These are phyloP conservation scores for Dactylellina parvicollis DNA, from an alignment of 2,329 filamentous ascomycete species.

Conservation along the genomic window DNA sequence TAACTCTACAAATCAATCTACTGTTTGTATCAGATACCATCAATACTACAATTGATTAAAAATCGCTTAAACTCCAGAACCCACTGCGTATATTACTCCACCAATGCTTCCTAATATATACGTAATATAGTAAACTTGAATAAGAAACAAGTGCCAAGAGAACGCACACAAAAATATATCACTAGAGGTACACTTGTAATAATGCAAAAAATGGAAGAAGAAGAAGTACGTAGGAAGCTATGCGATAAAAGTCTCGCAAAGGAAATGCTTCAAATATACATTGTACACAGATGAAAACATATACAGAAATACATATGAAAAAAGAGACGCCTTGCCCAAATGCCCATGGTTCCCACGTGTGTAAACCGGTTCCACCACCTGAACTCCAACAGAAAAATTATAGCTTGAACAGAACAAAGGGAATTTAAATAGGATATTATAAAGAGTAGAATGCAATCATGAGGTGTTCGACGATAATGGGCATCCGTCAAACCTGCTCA, in stretches of 20 bases:
- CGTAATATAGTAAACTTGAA: conserved; percentile 4
- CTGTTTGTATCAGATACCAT: too few species aligned
- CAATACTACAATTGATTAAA: too few species aligned
- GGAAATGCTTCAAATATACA: conserved; percentile 9
- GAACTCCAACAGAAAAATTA: conserved; percentile 38
- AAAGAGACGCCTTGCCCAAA: conserved; percentile 51
- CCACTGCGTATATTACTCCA: too few species aligned
- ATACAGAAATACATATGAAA: not conserved
- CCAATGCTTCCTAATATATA: conserved; percentile 5
- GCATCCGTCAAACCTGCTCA: too few species aligned
- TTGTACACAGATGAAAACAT: not conserved
- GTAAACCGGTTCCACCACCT: conserved; percentile 14
- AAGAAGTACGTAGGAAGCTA: conserved; percentile 8
- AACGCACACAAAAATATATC: conserved; percentile 11
- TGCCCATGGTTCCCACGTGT: conserved; percentile 33
- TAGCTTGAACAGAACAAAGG: conserved; percentile 1
- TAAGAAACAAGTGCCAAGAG: not conserved
- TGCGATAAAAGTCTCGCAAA: conserved; percentile 12
- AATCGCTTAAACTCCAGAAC: too few species aligned
- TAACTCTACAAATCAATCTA: too few species aligned
- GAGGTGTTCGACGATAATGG: not conserved
- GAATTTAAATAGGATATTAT: conserved; percentile 3
- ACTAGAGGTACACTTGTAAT: conserved; percentile 25
- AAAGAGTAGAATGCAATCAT: not conserved
- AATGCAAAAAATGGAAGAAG: not conserved